A percentile compares a stretch with the other conserved stretches of the same genome.
Conservation (phyloP, 83 land plant genomes). For the Picea abies region DNA sequence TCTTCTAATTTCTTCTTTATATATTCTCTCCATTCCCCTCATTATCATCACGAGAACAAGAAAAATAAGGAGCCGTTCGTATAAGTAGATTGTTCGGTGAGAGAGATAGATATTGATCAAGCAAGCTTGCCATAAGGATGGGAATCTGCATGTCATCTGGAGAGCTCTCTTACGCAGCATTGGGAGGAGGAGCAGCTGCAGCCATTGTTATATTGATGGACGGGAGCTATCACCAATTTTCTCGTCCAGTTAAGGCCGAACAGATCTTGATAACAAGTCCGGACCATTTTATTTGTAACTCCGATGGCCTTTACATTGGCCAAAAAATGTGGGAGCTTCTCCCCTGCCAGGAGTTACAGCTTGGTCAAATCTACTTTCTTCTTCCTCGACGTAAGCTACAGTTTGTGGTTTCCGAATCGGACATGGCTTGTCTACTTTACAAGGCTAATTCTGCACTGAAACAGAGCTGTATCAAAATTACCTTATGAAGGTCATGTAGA, state of each 20-base stretch:
- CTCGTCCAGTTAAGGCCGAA: slow-evolving; percentile 18
- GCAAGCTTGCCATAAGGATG: too few relatives aligned
- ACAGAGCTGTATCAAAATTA: neutral
- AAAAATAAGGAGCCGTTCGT: too few relatives aligned
- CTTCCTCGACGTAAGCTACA: slow-evolving; percentile 28
- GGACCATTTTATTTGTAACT: slow-evolving; percentile 26
- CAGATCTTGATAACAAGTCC: slow-evolving; percentile 33
- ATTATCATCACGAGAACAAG: too few relatives aligned
- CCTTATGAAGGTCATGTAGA: too few relatives aligned
- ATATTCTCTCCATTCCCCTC: too few relatives aligned
- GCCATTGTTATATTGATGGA: slow-evolving; percentile 1
- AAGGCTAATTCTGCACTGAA: slow-evolving; percentile 12
- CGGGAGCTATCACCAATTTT: slow-evolving; percentile 17
- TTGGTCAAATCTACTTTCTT: slow-evolving; percentile 29
- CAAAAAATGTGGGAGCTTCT: slow-evolving; percentile 21
- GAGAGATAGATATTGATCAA: too few relatives aligned
- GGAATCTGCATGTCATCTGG: too few relatives aligned
- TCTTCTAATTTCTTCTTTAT: too few relatives aligned
- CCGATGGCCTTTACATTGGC: slow-evolving; percentile 20
- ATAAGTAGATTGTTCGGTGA: too few relatives aligned
- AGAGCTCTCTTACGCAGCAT: too few relatives aligned
- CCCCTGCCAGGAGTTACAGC: slow-evolving; percentile 26
- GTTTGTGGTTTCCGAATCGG: slow-evolving; percentile 24
- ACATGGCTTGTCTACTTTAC: slow-evolving; percentile 17
- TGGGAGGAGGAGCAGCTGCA: neutral